A percentile compares a stretch with the other conserved stretches of the same genome.
Evolutionary conservation across 768 basidiomycete species (phyloP).

Genomic region (Pluteus cervinus): DNA sequence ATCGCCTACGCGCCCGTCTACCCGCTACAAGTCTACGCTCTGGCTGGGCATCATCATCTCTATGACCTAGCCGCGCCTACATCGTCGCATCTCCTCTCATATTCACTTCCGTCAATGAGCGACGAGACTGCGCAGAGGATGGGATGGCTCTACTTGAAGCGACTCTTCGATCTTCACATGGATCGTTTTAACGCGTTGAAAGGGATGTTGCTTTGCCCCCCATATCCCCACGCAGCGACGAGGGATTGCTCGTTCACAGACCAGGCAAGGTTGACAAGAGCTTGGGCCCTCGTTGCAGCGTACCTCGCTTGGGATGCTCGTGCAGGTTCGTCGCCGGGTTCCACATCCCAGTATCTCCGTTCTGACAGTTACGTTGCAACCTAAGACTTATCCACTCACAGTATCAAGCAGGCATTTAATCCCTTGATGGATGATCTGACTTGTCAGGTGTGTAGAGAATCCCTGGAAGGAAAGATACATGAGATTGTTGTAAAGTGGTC

Average conservation of each 20-base stretch:
- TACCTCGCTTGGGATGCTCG: slow-evolving; percentile 30
- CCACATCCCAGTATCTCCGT: neutral
- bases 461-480: slow-evolving; percentile 17
- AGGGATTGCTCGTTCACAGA: slow-evolving; percentile 21
- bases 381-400: slow-evolving; percentile 21
- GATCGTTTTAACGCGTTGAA: slow-evolving; percentile 29
- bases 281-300: slow-evolving; percentile 31
- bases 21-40: slow-evolving; percentile 35
- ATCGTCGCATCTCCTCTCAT: slow-evolving; percentile 32
- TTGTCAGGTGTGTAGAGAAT: slow-evolving; percentile 20
- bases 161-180: slow-evolving; percentile 32
- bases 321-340: slow-evolving; percentile 23
- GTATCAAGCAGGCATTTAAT: slow-evolving; percentile 18
- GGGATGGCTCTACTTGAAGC: slow-evolving; percentile 35
- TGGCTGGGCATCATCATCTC: slow-evolving; percentile 29
- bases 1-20: slow-evolving; percentile 26
- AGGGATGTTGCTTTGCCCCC: slow-evolving; percentile 20
- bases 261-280: slow-evolving; percentile 30
- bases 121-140: slow-evolving; percentile 31
- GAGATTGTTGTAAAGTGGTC: slow-evolving; percentile 24
- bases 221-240: slow-evolving; percentile 22
- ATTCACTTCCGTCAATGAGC: slow-evolving; percentile 25
- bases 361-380: neutral
- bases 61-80: slow-evolving; percentile 30
- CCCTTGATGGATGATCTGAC: slow-evolving; percentile 20